phyloP scores from a whole-genome alignment of 2,329 filamentous ascomycete genomes.

The Alternaria postmessia region DNA sequence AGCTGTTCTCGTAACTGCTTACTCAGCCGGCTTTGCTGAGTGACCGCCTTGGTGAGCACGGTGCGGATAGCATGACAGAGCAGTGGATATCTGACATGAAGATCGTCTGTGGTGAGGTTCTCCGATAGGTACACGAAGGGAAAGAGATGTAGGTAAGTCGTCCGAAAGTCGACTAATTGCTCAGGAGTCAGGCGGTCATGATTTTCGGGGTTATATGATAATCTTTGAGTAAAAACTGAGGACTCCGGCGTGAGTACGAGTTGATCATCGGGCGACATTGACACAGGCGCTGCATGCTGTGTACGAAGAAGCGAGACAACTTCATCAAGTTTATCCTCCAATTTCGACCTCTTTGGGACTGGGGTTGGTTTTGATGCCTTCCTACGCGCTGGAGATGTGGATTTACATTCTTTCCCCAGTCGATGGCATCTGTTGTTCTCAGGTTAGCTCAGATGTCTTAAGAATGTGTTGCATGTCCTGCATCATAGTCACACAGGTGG shows the following conservation, averaged over 20 bases:
- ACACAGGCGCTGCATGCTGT: slow-evolving; percentile 9
- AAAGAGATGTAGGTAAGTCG: slow-evolving; percentile 18
- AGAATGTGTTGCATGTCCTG: background rate
- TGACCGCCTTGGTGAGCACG: slow-evolving; percentile 22
- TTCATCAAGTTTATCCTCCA: slow-evolving; percentile 45
- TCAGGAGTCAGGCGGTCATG: slow-evolving; percentile 12
- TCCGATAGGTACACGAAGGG: slow-evolving; percentile 22
- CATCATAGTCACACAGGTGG: background rate
- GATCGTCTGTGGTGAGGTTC: slow-evolving; percentile 13
- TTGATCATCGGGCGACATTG: slow-evolving; percentile 4
- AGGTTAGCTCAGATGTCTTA: background rate
- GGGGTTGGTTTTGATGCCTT: slow-evolving; percentile 8
- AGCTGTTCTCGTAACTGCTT: slow-evolving; percentile 25
- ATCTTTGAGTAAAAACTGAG: slow-evolving; percentile 1
- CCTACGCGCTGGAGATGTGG: slow-evolving; percentile 20
- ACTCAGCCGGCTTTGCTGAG: slow-evolving; percentile 25
- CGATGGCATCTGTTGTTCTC: slow-evolving; percentile 22
- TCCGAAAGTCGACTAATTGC: slow-evolving; percentile 20
- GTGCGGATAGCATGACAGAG: slow-evolving; percentile 29
- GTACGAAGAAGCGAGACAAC: slow-evolving; percentile 40
- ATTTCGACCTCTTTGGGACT: slow-evolving; percentile 19
- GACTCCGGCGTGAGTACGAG: slow-evolving; percentile 20
- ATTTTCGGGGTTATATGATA: background rate
- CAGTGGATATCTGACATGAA: slow-evolving; percentile 18
- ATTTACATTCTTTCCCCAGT: slow-evolving; percentile 23